A percentile compares a stretch with the other conserved stretches of the same genome.
Conservation (phyloP, 2,329 filamentous ascomycete species). For the Fusarium graminum region DNA sequence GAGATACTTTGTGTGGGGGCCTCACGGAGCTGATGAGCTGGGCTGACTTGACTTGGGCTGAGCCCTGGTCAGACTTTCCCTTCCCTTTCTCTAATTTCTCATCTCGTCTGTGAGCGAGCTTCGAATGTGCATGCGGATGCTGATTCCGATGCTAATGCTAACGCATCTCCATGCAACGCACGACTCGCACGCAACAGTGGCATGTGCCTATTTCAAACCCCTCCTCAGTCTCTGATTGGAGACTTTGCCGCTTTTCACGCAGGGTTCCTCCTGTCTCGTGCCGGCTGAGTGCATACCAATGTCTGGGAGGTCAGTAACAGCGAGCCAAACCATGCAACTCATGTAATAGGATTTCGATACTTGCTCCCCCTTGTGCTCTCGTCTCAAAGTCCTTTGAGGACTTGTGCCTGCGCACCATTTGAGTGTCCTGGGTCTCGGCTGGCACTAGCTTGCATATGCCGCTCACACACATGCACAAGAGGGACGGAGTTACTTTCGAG, state of each 20-base stretch:
- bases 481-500: slow-evolving; percentile 46
- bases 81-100: not conserved
- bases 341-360: slow-evolving; percentile 6
- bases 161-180: slow-evolving; percentile 4
- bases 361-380: slow-evolving; percentile 20
- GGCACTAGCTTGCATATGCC: slow-evolving; percentile 8
- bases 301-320: slow-evolving; percentile 22
- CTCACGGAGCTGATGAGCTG: slow-evolving; percentile 11
- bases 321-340: slow-evolving; percentile 1
- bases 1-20: slow-evolving; percentile 22
- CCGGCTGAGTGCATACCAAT: slow-evolving; percentile 23
- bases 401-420: slow-evolving; percentile 14
- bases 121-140: slow-evolving; percentile 12
- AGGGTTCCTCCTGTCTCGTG: slow-evolving; percentile 2
- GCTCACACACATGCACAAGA: not conserved
- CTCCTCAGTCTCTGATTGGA: slow-evolving; percentile 28
- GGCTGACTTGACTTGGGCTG: slow-evolving; percentile 12
- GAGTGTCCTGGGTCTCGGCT: slow-evolving; percentile 45
- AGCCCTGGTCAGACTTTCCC: slow-evolving; percentile 10
- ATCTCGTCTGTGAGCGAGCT: slow-evolving; percentile 25
- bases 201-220: slow-evolving; percentile 24
- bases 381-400: slow-evolving; percentile 22
- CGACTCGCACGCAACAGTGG: slow-evolving; percentile 26
- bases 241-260: slow-evolving; percentile 17
- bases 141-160: no score